phyloP scores from a whole-genome alignment of 73 alveolate species.

The Tetrahymena borealis region DNA sequence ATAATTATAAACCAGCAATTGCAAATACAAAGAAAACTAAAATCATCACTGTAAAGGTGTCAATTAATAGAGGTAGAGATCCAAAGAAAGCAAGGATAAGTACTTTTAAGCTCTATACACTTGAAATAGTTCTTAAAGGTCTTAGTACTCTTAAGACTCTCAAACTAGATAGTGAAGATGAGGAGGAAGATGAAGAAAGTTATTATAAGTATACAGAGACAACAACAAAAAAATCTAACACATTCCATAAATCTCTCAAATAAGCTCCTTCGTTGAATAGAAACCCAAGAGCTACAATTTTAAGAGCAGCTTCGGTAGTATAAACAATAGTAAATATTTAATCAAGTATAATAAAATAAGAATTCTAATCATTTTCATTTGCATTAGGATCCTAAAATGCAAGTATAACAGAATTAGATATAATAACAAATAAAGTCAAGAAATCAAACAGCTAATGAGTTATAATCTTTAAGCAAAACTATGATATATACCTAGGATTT shows the following conservation, averaged over 20 bases:
- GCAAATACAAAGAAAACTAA: conserved; percentile 81
- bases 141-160: conserved; percentile 86
- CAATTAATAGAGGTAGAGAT: conserved; percentile 61
- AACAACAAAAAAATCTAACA: conserved; percentile 78
- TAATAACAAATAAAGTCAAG: conserved; percentile 40
- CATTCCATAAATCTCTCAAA: conserved; percentile 85
- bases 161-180: conserved; percentile 48
- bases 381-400: conserved; percentile 49
- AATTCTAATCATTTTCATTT: neutral
- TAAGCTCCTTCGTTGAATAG: conserved; percentile 70
- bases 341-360: conserved; percentile 15
- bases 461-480: neutral
- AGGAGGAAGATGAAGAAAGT: neutral
- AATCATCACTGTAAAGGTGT: conserved; percentile 62
- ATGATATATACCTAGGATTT: no score
- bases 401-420: conserved; percentile 33
- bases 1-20: conserved; percentile 78
- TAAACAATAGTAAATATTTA: conserved; percentile 50
- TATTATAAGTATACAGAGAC: conserved; percentile 61
- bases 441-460: conserved; percentile 20
- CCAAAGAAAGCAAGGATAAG: conserved; percentile 70
- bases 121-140: conserved; percentile 81
- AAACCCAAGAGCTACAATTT: conserved; percentile 64
- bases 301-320: conserved; percentile 57
- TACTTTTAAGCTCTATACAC: conserved; percentile 70